Evolutionary conservation across 805 yeast genomes (phyloP).

Genomic region (Pichia heedii): DNA sequence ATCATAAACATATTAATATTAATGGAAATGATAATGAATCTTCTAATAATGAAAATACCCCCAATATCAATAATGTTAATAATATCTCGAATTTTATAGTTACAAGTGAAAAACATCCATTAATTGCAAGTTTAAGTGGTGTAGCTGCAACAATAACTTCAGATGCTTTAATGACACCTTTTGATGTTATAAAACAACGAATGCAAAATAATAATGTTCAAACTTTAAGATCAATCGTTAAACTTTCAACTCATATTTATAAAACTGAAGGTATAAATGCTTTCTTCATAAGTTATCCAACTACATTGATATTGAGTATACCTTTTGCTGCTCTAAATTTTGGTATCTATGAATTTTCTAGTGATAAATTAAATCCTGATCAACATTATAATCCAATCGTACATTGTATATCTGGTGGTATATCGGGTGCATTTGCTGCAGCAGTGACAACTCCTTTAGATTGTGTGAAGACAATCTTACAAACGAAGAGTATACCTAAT

Average conservation of each 20-base stretch:
- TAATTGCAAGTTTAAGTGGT: slow-evolving; percentile 81
- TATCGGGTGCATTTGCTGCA: slow-evolving; percentile 93
- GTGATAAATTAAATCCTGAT: slow-evolving; percentile 71
- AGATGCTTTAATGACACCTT: slow-evolving; percentile 96
- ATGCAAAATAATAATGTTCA: slow-evolving; percentile 52
- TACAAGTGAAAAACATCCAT: slow-evolving; percentile 64
- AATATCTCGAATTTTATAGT: slow-evolving; percentile 26
- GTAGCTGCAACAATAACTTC: slow-evolving; percentile 87
- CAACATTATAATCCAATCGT: slow-evolving; percentile 76
- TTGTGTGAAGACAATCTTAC: slow-evolving; percentile 84
- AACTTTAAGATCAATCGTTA: slow-evolving; percentile 11
- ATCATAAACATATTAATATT: slow-evolving; percentile 23
- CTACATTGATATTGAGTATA: slow-evolving; percentile 82
- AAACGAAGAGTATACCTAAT: slow-evolving; percentile 59
- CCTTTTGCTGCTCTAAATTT: slow-evolving; percentile 95
- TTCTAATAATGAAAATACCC: neutral
- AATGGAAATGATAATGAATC: neutral
- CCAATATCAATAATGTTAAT: slow-evolving; percentile 2
- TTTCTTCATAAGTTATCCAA: slow-evolving; percentile 87
- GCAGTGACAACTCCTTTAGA: slow-evolving; percentile 93
- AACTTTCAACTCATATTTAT: slow-evolving; percentile 38
- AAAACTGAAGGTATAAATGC: slow-evolving; percentile 63
- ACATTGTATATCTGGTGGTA: slow-evolving; percentile 88
- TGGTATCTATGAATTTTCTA: slow-evolving; percentile 79
- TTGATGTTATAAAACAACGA: slow-evolving; percentile 90